A percentile compares a stretch with the other conserved stretches of the same genome.
Conservation (phyloP, 345 rosid species). For the Gossypium bickii region DNA sequence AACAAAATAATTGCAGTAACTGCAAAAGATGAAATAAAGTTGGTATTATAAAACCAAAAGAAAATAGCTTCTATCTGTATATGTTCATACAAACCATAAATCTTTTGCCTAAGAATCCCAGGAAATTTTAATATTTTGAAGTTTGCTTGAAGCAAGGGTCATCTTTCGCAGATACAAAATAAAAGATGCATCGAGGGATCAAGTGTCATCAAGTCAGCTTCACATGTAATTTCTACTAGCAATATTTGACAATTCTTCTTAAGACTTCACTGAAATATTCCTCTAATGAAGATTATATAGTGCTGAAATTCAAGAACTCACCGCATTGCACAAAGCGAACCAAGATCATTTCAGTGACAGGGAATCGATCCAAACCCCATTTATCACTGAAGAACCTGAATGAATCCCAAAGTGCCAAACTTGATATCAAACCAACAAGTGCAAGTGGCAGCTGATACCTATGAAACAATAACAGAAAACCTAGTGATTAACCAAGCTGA, state of each 20-base stretch:
- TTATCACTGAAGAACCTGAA: conserved; percentile 63
- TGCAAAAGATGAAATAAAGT: conserved; percentile 38
- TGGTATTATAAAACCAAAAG: neutral
- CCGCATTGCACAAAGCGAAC: conserved; percentile 73
- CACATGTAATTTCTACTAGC: neutral
- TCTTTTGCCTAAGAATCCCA: neutral
- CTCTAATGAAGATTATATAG: neutral
- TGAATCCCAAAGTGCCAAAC: conserved; percentile 86
- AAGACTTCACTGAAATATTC: neutral
- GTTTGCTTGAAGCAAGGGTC: neutral
- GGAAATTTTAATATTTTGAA: neutral
- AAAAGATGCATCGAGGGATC: neutral
- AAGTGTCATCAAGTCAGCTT: neutral
- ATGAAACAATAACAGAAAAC: conserved; percentile 14
- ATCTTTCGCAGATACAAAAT: neutral
- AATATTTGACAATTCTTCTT: neutral
- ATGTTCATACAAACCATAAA: neutral
- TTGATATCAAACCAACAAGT: conserved; percentile 67
- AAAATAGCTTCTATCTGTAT: neutral
- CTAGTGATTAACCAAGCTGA: neutral
- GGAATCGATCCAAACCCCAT: conserved; percentile 65
- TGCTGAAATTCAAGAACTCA: conserved; percentile 29
- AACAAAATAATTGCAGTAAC: conserved; percentile 64
- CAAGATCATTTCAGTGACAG: conserved; percentile 42
- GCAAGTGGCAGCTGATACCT: conserved; percentile 97